Base-by-base conservation (phyloP, 2,329 filamentous ascomycete genomes). In the Colletotrichum sp. region DNA sequence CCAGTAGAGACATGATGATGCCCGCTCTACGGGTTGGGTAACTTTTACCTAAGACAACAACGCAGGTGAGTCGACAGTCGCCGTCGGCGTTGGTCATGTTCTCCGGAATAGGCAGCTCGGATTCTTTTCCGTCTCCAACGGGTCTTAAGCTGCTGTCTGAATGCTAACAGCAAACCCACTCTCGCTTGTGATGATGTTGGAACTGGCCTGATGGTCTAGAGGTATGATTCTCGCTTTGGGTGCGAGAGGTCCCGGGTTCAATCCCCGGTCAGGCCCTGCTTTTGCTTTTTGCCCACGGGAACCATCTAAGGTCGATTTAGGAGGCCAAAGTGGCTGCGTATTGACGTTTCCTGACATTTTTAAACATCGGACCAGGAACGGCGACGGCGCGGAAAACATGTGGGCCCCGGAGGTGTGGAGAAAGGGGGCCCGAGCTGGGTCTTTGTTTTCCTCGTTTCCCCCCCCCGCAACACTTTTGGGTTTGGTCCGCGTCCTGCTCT, bases 181-280 rank as follows among this genome's bases (percentile, higher is more conserved):
- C 2, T 4, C 58, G 10, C 8, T 38, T 38, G 0, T 21, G 16
- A 13, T 38, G 10, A 15, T n/a, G 32, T 26, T 9, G 7, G 21
- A 16, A 43, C 8, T 18, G 80, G 79, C 77, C 78, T 75, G 78
- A 79, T 82, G 81, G 81, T 82, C 81, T 82, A 82, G 81, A 79
- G 80, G 81, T 82, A 82, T 82, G 81, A 82, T 82, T 82, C 81
- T 81, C 79, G 80, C 80, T 82, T 82, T 82, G 81, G 81, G 81
- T 82, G 81, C 79, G 80, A 82, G 81, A 82, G 81, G 81, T 81
- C 81, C 80, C 80, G 81, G 78, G 81, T 83, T 83, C 81, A 79
- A 83, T 80, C 78, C 81, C 78, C 80, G 80, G 79, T 79, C 66
- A 60, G 66, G 43, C 66, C 66, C 30, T 21, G 1, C 18, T 68